Conservation (phyloP, 2,329 filamentous ascomycete genomes). For the Pseudocercospora pini-densiflorae region DNA sequence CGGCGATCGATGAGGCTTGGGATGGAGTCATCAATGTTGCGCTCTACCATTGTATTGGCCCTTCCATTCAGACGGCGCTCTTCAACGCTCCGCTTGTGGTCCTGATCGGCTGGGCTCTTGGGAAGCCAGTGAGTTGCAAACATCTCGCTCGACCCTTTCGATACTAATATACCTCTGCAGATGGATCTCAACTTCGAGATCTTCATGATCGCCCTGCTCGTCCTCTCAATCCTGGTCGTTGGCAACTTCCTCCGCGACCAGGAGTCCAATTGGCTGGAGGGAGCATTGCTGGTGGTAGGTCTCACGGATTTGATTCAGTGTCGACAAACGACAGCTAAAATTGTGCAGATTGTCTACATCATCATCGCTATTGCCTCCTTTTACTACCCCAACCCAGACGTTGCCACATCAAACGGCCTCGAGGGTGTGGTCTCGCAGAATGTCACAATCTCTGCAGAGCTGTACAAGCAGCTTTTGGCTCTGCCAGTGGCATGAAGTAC, state of each 20-base stretch:
- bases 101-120: constrained; percentile 79
- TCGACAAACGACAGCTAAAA: not conserved
- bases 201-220: constrained; percentile 82
- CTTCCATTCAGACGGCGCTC: constrained; percentile 85
- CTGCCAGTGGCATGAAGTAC: constrained; percentile 7
- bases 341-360: constrained; percentile 59
- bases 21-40: constrained; percentile 78
- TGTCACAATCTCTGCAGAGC: constrained; percentile 23
- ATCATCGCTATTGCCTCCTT: constrained; percentile 66
- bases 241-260: constrained; percentile 82
- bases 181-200: constrained; percentile 86
- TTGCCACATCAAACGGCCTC: constrained; percentile 26
- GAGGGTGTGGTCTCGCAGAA: constrained; percentile 18
- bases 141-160: not conserved
- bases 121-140: constrained; percentile 34
- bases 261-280: constrained; percentile 90
- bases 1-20: constrained; percentile 82
- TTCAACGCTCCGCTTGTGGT: constrained; percentile 85
- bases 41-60: constrained; percentile 80
- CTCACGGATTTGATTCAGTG: not conserved
- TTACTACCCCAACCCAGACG: constrained; percentile 62
- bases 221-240: constrained; percentile 72
- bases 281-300: constrained; percentile 68
- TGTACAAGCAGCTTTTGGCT: constrained; percentile 27
- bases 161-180: not conserved